Evolutionary conservation across 2,329 filamentous ascomycete species (phyloP), one percentile per base, ranked within the genome.

Genomic region (Alternaria brassicicola): DNA sequence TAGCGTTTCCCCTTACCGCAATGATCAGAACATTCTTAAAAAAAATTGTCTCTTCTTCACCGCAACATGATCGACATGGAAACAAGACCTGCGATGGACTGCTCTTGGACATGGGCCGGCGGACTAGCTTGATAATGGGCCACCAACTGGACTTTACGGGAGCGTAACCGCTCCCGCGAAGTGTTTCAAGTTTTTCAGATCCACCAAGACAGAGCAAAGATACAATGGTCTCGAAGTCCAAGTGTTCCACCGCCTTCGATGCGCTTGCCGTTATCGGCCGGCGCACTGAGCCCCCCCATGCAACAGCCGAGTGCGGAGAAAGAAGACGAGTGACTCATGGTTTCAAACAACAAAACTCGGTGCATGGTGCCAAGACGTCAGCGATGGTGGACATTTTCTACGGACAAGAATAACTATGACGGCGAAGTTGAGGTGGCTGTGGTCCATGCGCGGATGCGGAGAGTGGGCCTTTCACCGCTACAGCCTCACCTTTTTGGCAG

Each of bases 401-500:
- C 52, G 31, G 62, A 67, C 65, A 60, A 65, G 55, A 62, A 70
- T 61, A 59, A 63, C 42, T 52, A 36, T 53, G 50, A 52, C 13
- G 33, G 36, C 41, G 47, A 49, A 62, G 57, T 62, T 36, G 57
- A 45, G 68, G 63, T 71, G 70, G 69, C 46, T 61, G 55, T 54
- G 48, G 43, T 5, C 47, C 36, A 60, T 58, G 52, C 65, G 65
- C 61, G 65, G 65, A 62, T 50, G 47, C 59, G 60, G 64, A 63
- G 65, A 63, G 62, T 56, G 69, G 60, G 33, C 57, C 68, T 72
- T 67, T 68, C 64, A 72, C 65, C 61, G 65, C 68, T 67, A 64
- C 66, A 66, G 72, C 70, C 71, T 74, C 70, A 71, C 62, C 23
- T 62, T 69, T 73, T 56, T 61, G 57, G 49, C 62, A 68, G 65